These are phyloP conservation scores for Wickerhamiella shivajii DNA, from an alignment of 805 yeast species.

Conservation along the genomic window DNA sequence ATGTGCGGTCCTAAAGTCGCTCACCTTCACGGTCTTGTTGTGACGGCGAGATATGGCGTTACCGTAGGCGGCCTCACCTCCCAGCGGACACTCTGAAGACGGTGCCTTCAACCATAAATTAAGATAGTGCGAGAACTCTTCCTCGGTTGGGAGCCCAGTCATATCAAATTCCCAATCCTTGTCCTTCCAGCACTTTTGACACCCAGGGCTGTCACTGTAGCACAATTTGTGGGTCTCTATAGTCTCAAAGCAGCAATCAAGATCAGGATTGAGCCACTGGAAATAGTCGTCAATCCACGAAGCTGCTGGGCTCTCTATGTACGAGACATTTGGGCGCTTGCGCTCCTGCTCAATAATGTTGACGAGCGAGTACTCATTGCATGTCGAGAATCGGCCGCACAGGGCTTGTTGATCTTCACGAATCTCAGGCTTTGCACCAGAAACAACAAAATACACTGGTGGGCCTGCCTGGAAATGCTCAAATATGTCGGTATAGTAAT, in stretches of 20 bases:
- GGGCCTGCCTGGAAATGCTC: slow-evolving; percentile 74
- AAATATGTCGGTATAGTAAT: slow-evolving; percentile 66
- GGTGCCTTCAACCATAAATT: slow-evolving; percentile 61
- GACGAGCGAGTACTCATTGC: slow-evolving; percentile 62
- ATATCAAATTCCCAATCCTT: slow-evolving; percentile 50
- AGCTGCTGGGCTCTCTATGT: slow-evolving; percentile 68
- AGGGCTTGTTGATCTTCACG: slow-evolving; percentile 52
- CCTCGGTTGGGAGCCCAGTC: slow-evolving; percentile 65
- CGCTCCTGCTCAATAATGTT: slow-evolving; percentile 78
- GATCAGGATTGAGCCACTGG: slow-evolving; percentile 71
- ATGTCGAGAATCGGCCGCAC: slow-evolving; percentile 80
- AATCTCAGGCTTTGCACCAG: slow-evolving; percentile 46
- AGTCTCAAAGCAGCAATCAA: slow-evolving; percentile 63
- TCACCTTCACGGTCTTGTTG: slow-evolving; percentile 22
- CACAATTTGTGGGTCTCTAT: slow-evolving; percentile 17
- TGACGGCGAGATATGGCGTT: slow-evolving; percentile 26
- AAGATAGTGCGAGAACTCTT: slow-evolving; percentile 57
- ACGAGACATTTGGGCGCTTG: slow-evolving; percentile 45
- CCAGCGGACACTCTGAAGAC: slow-evolving; percentile 84
- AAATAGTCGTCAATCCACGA: slow-evolving; percentile 90
- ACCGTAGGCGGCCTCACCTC: slow-evolving; percentile 88
- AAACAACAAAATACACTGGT: slow-evolving; percentile 77
- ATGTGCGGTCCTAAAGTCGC: slow-evolving; percentile 60
- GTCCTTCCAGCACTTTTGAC: slow-evolving; percentile 56
- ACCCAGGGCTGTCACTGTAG: slow-evolving; percentile 31